Conservation (phyloP, 2,329 filamentous ascomycete genomes). For the Cadophora malorum region DNA sequence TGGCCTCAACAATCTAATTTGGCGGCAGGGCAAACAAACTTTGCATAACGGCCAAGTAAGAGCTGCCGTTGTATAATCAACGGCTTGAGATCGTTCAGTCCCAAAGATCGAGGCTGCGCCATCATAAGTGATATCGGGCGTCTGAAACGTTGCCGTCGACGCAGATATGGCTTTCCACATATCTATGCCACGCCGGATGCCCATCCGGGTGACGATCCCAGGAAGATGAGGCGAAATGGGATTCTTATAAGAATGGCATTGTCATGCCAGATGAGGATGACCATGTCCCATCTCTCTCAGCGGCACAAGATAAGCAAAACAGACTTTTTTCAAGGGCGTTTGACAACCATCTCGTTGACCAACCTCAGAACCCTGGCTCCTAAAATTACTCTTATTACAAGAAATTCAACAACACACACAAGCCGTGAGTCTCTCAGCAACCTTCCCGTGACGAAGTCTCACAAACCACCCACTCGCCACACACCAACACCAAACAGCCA, state of each 20-base stretch:
- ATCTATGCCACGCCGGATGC: slow-evolving; percentile 6
- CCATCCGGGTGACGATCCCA: slow-evolving; percentile 17
- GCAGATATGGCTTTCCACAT: slow-evolving; percentile 32
- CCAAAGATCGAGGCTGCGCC: slow-evolving; percentile 23
- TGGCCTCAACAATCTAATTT: slow-evolving; percentile 23
- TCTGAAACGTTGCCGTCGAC: slow-evolving; percentile 30
- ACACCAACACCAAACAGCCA: slow-evolving; percentile 2
- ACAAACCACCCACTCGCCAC: too few relatives aligned
- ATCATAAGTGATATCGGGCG: slow-evolving; percentile 29
- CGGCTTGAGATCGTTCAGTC: slow-evolving; percentile 26
- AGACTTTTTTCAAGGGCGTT: background rate
- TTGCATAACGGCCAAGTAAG: slow-evolving; percentile 20
- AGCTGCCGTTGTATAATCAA: background rate
- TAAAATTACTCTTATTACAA: background rate
- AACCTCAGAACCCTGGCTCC: slow-evolving; percentile 6
- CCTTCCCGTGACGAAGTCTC: background rate
- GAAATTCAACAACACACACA: too few relatives aligned
- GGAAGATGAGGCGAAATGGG: slow-evolving; percentile 24
- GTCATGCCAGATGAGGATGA: slow-evolving; percentile 20
- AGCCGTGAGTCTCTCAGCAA: background rate
- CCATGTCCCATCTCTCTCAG: slow-evolving; percentile 2
- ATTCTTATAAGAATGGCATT: slow-evolving; percentile 31
- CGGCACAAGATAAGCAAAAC: background rate
- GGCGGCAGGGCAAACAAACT: slow-evolving; percentile 37
- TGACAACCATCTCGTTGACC: background rate